Percentiles rank a stretch among this genome's conserved stretches.
Conservation (phyloP, 306 rosid genomes). For the Castanopsis chinensis region DNA sequence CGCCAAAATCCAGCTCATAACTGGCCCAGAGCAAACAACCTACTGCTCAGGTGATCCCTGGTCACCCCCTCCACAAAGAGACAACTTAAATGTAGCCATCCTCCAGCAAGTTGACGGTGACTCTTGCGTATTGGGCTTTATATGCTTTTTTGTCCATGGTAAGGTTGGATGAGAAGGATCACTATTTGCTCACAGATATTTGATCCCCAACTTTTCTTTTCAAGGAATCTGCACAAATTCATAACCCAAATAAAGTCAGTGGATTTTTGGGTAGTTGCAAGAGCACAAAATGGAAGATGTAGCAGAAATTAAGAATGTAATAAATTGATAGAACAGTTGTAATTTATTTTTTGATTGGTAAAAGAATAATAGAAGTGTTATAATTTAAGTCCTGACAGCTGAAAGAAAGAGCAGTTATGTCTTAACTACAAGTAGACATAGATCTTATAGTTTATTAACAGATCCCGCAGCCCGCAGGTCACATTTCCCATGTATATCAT, state of each 20-base stretch:
- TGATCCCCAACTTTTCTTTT: slow-evolving; percentile 39
- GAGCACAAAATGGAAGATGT: slow-evolving; percentile 1
- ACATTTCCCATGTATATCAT: background rate
- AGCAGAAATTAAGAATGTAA: background rate
- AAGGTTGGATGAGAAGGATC: slow-evolving; percentile 28
- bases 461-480: slow-evolving; percentile 1
- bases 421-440: background rate
- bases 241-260: slow-evolving; percentile 13
- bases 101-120: slow-evolving; percentile 7
- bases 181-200: slow-evolving; percentile 24
- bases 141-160: background rate
- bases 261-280: background rate
- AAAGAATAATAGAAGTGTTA: background rate
- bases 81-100: background rate
- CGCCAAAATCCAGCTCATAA: background rate
- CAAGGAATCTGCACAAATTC: slow-evolving; percentile 56
- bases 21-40: background rate
- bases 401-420: background rate
- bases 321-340: background rate
- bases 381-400: background rate
- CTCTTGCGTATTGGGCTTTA: slow-evolving; percentile 7
- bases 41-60: background rate
- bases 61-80: background rate
- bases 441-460: background rate
- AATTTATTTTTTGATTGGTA: background rate